Percentiles rank a stretch among this genome's conserved stretches.
Evolutionary conservation across 805 yeast genomes (phyloP).

Genomic region (Saturnispora silvae): DNA sequence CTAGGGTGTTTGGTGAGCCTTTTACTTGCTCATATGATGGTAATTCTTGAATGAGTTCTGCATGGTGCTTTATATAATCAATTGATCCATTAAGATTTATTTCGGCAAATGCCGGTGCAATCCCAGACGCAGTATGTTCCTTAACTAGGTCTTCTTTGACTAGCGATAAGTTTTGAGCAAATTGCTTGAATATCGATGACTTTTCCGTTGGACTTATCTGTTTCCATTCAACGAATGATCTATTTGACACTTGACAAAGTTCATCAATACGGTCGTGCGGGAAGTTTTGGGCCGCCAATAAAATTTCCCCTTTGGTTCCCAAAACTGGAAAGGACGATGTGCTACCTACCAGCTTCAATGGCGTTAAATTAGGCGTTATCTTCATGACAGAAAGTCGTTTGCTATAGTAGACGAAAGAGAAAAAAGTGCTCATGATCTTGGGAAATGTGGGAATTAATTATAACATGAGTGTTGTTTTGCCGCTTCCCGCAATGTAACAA

Average conservation of each 20-base stretch:
- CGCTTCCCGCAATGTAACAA: too few species aligned
- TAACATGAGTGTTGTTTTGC: too few species aligned
- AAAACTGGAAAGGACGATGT: not conserved
- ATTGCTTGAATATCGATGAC: constrained; percentile 9
- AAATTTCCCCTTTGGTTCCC: not conserved
- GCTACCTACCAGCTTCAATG: not conserved
- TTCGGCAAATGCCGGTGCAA: constrained; percentile 13
- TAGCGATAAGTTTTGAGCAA: constrained; percentile 8
- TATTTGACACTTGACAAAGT: constrained; percentile 6
- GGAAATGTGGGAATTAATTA: too few species aligned
- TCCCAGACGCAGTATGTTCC: constrained; percentile 28
- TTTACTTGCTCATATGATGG: not conserved
- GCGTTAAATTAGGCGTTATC: constrained; percentile 1
- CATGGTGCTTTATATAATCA: constrained; percentile 25
- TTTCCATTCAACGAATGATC: constrained; percentile 17
- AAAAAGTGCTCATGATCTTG: too few species aligned
- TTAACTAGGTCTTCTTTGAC: constrained; percentile 13
- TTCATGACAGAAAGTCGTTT: not conserved
- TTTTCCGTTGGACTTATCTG: constrained; percentile 8
- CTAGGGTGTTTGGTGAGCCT: constrained; percentile 17
- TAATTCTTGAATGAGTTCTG: constrained; percentile 7
- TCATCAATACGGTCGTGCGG: not conserved
- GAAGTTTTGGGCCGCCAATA: not conserved
- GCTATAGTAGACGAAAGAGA: too few species aligned
- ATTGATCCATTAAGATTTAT: constrained; percentile 26